phyloP scores from a whole-genome alignment of 177 flowering plant species.

The Vitis hybrid region DNA sequence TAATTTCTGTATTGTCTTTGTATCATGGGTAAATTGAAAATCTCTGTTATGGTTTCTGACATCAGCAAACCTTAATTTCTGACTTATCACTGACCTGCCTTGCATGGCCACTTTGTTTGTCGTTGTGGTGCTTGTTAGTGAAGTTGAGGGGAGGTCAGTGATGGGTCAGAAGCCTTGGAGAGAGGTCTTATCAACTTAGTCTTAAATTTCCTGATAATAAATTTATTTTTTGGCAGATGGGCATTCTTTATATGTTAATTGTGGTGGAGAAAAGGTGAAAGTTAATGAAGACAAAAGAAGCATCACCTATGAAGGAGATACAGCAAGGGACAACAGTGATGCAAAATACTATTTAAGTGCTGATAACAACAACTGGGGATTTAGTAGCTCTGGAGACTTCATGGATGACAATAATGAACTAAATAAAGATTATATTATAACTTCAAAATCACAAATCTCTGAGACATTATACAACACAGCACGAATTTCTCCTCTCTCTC shows the following conservation, averaged over 20 bases:
- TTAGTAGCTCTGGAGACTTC: slow-evolving; percentile 66
- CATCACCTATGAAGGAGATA: slow-evolving; percentile 37
- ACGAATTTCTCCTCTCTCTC: slow-evolving; percentile 51
- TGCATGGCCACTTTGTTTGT: too few species aligned
- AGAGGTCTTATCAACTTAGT: background rate
- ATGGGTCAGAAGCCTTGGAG: background rate
- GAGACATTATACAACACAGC: slow-evolving; percentile 41
- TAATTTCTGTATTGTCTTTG: too few species aligned
- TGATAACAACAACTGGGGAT: slow-evolving; percentile 38
- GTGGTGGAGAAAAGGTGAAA: slow-evolving; percentile 42
- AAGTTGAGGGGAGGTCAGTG: too few species aligned
- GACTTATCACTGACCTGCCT: too few species aligned
- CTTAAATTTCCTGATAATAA: background rate
- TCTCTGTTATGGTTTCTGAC: too few species aligned
- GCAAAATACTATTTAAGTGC: slow-evolving; percentile 21
- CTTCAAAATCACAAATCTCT: slow-evolving; percentile 15
- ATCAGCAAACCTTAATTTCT: too few species aligned
- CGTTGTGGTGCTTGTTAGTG: too few species aligned
- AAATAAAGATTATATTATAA: slow-evolving; percentile 15
- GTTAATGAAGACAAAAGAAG: slow-evolving; percentile 11
- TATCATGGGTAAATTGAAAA: too few species aligned
- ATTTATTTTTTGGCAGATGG: slow-evolving; percentile 30
- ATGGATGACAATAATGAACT: slow-evolving; percentile 32
- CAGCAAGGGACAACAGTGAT: slow-evolving; percentile 23
- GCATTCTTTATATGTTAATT: slow-evolving; percentile 39